phyloP scores from a whole-genome alignment of 2,329 filamentous ascomycete species.

The Colletotrichum gloeosporioides region DNA sequence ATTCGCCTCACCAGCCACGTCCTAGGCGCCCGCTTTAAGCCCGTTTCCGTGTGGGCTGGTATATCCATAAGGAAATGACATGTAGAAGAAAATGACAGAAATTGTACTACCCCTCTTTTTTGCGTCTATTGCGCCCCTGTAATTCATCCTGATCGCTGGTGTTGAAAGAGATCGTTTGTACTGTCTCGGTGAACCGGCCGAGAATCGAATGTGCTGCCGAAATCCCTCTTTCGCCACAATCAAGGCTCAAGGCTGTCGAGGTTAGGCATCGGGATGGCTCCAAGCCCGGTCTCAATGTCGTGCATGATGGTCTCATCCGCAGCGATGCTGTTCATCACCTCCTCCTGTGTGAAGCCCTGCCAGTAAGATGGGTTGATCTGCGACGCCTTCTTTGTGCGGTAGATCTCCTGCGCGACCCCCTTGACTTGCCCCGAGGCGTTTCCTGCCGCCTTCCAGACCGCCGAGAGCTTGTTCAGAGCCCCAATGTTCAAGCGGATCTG shows the following conservation, averaged over 20 bases:
- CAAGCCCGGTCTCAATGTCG: constrained; percentile 51
- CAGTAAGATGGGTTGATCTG: constrained; percentile 59
- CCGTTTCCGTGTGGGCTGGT: neutral
- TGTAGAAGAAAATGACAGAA: neutral
- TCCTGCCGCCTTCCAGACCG: constrained; percentile 75
- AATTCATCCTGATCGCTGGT: neutral
- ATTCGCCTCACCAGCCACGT: neutral
- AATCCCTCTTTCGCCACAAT: neutral
- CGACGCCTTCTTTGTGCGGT: constrained; percentile 61
- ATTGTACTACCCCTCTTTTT: neutral
- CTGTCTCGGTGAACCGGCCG: neutral
- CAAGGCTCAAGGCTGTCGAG: neutral
- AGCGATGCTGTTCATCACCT: constrained; percentile 60
- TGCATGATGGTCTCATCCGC: constrained; percentile 64
- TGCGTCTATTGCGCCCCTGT: neutral
- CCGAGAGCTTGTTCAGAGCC: constrained; percentile 71
- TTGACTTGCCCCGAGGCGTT: constrained; percentile 76
- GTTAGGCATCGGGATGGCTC: neutral
- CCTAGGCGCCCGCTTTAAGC: neutral
- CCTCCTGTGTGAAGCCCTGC: constrained; percentile 59
- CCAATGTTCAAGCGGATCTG: constrained; percentile 81
- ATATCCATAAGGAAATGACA: neutral
- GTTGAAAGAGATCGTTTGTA: neutral
- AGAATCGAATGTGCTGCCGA: neutral
- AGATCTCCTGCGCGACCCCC: constrained; percentile 80